Evolutionary conservation across 2,329 filamentous ascomycete species (phyloP).

Genomic region (Didymella sp.): DNA sequence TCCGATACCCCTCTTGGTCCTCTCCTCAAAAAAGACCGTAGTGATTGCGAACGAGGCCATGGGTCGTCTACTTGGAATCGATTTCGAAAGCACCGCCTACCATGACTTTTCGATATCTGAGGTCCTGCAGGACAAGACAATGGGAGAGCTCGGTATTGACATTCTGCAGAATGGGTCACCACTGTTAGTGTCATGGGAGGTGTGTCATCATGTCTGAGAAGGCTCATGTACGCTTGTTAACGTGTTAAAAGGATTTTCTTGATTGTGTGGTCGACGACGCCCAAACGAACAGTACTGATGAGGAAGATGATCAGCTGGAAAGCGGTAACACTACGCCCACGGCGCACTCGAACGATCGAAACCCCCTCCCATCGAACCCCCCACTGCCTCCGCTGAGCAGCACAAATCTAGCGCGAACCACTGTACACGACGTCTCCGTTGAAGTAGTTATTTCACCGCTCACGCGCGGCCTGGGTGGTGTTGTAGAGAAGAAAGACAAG

Average conservation of each 20-base stretch:
- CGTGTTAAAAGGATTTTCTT: slow-evolving; percentile 48
- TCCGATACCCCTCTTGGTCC: slow-evolving; percentile 73
- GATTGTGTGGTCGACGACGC: slow-evolving; percentile 53
- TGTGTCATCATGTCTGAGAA: slow-evolving; percentile 27
- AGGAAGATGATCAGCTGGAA: slow-evolving; percentile 23
- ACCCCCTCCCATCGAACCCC: slow-evolving; percentile 13
- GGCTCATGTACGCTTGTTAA: slow-evolving; percentile 15
- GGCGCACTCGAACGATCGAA: slow-evolving; percentile 20
- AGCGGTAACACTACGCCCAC: slow-evolving; percentile 44
- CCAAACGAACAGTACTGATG: slow-evolving; percentile 19
- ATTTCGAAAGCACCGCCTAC: slow-evolving; percentile 51
- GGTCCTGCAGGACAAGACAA: slow-evolving; percentile 67
- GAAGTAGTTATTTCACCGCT: slow-evolving; percentile 69
- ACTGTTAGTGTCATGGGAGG: slow-evolving; percentile 60
- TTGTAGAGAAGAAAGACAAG: slow-evolving; percentile 23
- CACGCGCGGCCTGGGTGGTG: slow-evolving; percentile 19
- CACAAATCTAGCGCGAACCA: slow-evolving; percentile 49
- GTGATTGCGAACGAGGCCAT: slow-evolving; percentile 78
- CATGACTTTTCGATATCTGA: slow-evolving; percentile 62
- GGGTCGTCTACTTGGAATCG: slow-evolving; percentile 70
- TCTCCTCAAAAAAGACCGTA: slow-evolving; percentile 73
- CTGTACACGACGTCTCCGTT: slow-evolving; percentile 66
- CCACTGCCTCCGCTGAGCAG: slow-evolving; percentile 40
- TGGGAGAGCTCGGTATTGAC: slow-evolving; percentile 75
- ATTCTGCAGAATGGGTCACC: slow-evolving; percentile 71